A percentile compares a stretch with the other conserved stretches of the same genome.
These are phyloP conservation scores for Phaseolus lunatus DNA, from an alignment of 306 rosid genomes.

Conservation along the genomic window DNA sequence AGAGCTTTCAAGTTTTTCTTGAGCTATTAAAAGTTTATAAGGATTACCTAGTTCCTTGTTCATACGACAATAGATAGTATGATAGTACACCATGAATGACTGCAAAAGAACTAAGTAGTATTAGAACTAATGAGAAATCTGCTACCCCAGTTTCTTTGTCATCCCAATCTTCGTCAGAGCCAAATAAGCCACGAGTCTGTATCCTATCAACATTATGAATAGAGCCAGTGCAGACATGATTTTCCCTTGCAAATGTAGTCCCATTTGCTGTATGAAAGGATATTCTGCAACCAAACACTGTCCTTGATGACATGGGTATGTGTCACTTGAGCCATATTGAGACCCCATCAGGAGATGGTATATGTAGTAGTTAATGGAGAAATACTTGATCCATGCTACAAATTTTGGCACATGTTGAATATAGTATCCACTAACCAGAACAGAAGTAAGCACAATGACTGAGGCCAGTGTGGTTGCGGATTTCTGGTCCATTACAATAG, in stretches of 20 bases:
- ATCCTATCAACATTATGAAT: slow-evolving; percentile 56
- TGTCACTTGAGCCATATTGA: slow-evolving; percentile 51
- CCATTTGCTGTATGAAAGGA: slow-evolving; percentile 51
- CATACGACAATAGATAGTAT: not conserved
- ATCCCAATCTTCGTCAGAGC: slow-evolving; percentile 63
- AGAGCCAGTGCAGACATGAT: slow-evolving; percentile 44
- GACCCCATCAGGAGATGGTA: slow-evolving; percentile 60
- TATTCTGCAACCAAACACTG: slow-evolving; percentile 51
- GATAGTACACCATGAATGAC: not conserved
- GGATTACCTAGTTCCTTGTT: not conserved
- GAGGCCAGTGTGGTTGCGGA: slow-evolving; percentile 61
- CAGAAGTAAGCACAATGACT: slow-evolving; percentile 54
- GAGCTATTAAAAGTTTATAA: not conserved
- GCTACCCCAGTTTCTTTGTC: slow-evolving; percentile 39
- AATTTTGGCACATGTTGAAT: slow-evolving; percentile 63
- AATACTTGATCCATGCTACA: slow-evolving; percentile 60
- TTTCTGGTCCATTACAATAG: slow-evolving; percentile 55
- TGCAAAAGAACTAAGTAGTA: not conserved
- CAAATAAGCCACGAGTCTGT: slow-evolving; percentile 61
- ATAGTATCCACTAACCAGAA: slow-evolving; percentile 57
- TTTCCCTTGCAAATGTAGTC: slow-evolving; percentile 50
- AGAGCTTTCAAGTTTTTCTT: not conserved
- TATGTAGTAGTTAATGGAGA: slow-evolving; percentile 51
- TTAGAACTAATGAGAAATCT: not conserved
- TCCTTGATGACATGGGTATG: slow-evolving; percentile 52